These are phyloP conservation scores for Viola pubescens DNA, from an alignment of 441 rosid species.

Conservation along the genomic window DNA sequence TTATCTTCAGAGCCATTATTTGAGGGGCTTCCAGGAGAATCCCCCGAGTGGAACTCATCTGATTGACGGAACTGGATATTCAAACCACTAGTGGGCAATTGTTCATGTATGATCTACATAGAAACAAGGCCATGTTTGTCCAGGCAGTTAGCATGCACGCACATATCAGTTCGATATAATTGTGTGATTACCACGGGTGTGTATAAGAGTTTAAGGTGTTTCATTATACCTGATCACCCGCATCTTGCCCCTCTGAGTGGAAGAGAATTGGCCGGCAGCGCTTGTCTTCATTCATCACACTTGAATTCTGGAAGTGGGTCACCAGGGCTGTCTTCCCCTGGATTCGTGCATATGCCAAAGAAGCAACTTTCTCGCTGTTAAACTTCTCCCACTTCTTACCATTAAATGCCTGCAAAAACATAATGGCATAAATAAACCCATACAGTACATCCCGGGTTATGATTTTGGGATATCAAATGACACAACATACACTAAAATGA, in stretches of 20 bases:
- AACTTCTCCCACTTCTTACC: conserved; percentile 99
- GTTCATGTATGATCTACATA: conserved; percentile 36
- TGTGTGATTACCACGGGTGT: too few relatives aligned
- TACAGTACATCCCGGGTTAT: neutral
- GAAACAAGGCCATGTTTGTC: neutral
- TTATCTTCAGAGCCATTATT: conserved; percentile 21
- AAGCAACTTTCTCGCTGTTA: conserved; percentile 97
- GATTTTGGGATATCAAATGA: neutral
- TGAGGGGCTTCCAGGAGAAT: conserved; percentile 32
- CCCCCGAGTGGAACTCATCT: conserved; percentile 30
- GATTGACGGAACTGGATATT: conserved; percentile 43
- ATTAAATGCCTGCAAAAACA: conserved; percentile 61
- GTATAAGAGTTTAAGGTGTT: neutral
- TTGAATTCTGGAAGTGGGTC: conserved; percentile 95
- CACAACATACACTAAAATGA: neutral
- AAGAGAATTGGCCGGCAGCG: conserved; percentile 95
- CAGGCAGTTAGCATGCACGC: neutral
- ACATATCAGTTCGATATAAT: neutral
- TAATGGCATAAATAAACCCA: conserved; percentile 6
- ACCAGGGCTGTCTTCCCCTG: conserved; percentile 94
- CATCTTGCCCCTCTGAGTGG: conserved; percentile 53
- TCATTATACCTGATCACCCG: conserved; percentile 51
- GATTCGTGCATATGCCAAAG: conserved; percentile 93
- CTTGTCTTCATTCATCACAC: conserved; percentile 99
- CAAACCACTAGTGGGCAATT: conserved; percentile 35